Percentiles rank a stretch among this genome's conserved stretches.
These are phyloP conservation scores for Eimeria praecox DNA, from an alignment of 169 alveolate genomes.

Conservation along the genomic window DNA sequence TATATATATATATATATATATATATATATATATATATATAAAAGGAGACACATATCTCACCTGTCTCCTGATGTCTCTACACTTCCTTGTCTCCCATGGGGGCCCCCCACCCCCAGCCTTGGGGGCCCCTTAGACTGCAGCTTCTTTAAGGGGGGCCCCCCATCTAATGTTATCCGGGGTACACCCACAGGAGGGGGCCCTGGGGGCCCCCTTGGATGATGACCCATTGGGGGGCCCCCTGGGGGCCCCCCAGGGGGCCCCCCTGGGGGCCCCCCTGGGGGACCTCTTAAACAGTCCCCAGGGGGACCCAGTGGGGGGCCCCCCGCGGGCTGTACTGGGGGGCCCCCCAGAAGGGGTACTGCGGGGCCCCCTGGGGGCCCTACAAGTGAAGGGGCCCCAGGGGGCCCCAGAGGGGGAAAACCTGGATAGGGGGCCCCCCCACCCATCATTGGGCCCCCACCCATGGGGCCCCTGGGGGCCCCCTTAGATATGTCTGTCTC, in stretches of 20 bases:
- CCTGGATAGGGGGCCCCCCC: background rate
- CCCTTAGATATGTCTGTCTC: background rate
- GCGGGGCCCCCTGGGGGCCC: slow-evolving; percentile 16
- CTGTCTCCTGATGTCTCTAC: background rate
- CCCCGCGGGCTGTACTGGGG: background rate
- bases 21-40: too few species aligned
- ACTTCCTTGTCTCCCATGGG: background rate
- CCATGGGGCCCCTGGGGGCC: background rate
- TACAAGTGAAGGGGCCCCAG: background rate
- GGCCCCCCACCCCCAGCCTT: background rate
- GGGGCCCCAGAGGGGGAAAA: background rate
- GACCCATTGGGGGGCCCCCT: background rate
- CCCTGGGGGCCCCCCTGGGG: background rate
- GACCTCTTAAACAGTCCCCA: background rate
- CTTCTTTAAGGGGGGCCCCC: background rate
- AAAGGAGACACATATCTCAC: background rate
- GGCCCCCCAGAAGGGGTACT: background rate
- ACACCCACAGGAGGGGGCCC: background rate
- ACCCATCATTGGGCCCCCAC: background rate
- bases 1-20: too few species aligned
- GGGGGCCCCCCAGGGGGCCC: background rate
- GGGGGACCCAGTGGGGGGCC: background rate
- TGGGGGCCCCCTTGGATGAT: background rate
- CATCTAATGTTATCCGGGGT: background rate
- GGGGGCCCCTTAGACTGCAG: too few species aligned